Evolutionary conservation across 2,329 filamentous ascomycete genomes (phyloP), one percentile per base, ranked within the genome.

Genomic region (Colletotrichum sp.): DNA sequence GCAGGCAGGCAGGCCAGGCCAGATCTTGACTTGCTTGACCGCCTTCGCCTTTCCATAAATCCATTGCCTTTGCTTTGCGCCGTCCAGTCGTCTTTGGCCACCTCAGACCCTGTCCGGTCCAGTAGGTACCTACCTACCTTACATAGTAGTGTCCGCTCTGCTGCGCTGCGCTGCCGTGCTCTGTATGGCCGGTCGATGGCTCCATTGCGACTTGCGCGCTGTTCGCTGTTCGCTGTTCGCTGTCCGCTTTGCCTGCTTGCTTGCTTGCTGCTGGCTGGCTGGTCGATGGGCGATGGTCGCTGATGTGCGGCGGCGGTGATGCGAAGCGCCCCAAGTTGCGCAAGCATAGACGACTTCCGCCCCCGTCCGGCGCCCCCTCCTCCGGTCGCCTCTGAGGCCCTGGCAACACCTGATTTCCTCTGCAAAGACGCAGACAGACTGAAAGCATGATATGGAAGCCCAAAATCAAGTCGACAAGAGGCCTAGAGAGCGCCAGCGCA

Each of bases 281-380:
- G 52, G 32, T 15, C 21, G 32, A 32, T 24, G 36, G 44, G 44
- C 44, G n/a, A 21, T 52, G 63, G 63, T 66, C 15, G 26, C 63
- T 49, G 63, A 66, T 66, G 63, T 66, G 63, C 63, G 63, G 63
- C 63, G 59, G 66, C 44, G 30, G 57, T 63, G 71, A 59, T 34
- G 44, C 36, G 62, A 64, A 44, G 67, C 34, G 59, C 24, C 63
- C 55, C 36, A 72, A 60, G 69, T 67, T 68, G 72, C 73, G 73
- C 73, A 76, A 72, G 68, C 73, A 72, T 67, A 57, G 57, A 34
- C 32, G 73, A 76, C 73, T 76, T 76, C 39, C 39, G 69, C 21
- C n/a, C 30, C 39, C 21, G 26, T 16, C 30, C 73, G 24, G 49
- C 63, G 39, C 62, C 55, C 32, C 32, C 55, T 36, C 32, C 36